Base-by-base conservation (phyloP, 768 basidiomycete species). In the Pleurotus citrinopileatus region DNA sequence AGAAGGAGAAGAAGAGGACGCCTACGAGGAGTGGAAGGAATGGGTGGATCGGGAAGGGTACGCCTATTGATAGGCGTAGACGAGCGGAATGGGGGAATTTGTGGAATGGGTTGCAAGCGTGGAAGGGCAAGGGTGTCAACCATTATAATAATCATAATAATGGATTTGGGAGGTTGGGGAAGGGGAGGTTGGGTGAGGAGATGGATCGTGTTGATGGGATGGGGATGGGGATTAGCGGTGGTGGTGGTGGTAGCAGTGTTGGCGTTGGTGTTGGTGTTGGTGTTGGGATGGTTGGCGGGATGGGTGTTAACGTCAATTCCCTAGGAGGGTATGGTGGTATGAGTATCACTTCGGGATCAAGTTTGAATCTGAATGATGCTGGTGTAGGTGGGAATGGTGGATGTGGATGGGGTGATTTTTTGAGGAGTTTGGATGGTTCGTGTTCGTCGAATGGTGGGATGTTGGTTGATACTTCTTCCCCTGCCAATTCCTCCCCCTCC, bases 31-130 rank as follows among this genome's bases (percentile, higher is more conserved):
- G 38, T 12, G 19, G 26, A 17, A 10, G 45, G 10, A 27, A 27
- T 47, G 48, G 48, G 34, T 51, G 48, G 48, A 51, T 51, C 23
- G 48, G 48, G 8, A 51, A 32, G n/a, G 48, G 48, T 2, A 51
- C 48, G 10, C 48, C 48, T 9, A 26, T 51, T 22, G 48, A 51
- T 25, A 34, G 48, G 48, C 9, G 29, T 17, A 34, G 48, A 20
- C 15, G 48, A 12, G 48, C 28, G 6, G 48, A 51, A 19, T 51
- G 48, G 48, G 48, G 29, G 34, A 51, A 22, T n/a, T 25, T 32
- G 29, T 51, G 29, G 48, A 13, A 28, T 32, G 48, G 5, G n/a
- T 34, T 9, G 29, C 12, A 15, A 2, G 10, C 32, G n/a, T 34
- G 32, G 32, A 34, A 34, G n/a, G 32, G 32, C 10, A 34, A 34